Evolutionary conservation across 2,329 filamentous ascomycete genomes (phyloP), one percentile per base, ranked within the genome.

Genomic region (Penicillium sp.): DNA sequence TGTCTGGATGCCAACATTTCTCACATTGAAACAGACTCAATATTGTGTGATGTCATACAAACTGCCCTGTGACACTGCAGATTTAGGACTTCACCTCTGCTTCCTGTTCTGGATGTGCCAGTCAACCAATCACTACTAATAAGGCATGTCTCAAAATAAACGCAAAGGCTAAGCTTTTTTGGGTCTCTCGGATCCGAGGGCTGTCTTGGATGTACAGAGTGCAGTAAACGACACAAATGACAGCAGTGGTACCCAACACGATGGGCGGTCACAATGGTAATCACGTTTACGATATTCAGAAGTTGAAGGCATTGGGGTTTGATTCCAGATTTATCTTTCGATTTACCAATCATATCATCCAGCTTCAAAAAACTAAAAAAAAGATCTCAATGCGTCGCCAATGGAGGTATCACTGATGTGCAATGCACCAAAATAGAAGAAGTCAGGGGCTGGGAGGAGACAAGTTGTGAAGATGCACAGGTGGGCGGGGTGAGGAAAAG

Each of bases 381-480:
- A 47, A 43, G 31, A 43, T 36, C 16, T 52, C 16, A 55, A 47
- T 47, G 50, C 34, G 52, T 62, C 43, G 54, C 52, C 59, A 56
- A 55, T 57, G 27, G 51, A 60, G 55, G 59, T 57, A 63, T 60
- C 57, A 63, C 38, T 47, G 49, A 51, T 52, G 54, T 48, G 43
- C 44, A 52, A 44, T 57, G 48, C 47, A 50, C 34, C 11, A 27
- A 42, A 42, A 32, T 18, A 45, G 47, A 16, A 16, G 44, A 21
- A 49, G 31, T 9, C 29, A 42, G 27, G 43, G 21, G 34, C 22
- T 27, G 24, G 22, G 16, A 18, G 13, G 32, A 32, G 43, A 5
- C 16, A 27, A 31, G 16, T n/a, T 18, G 24, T 4, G 16, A n/a
- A 47, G 47, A 49, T 29, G 31, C 43, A 43, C 11, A 55, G 39